These are phyloP conservation scores for Penicillium herquei DNA, from an alignment of 495 filamentous ascomycete species.

Conservation along the genomic window DNA sequence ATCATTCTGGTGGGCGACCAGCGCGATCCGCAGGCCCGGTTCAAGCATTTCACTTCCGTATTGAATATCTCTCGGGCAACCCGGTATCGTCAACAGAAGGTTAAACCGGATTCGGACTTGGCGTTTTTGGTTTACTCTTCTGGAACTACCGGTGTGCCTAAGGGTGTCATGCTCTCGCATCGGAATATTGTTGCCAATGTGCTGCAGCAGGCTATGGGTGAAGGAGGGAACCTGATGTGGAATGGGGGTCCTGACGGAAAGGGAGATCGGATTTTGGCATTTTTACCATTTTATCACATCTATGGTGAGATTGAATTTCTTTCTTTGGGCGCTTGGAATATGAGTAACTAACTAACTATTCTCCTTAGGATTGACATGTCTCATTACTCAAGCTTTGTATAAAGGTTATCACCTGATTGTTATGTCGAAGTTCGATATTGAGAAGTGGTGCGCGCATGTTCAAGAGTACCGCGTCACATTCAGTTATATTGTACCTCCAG, in stretches of 20 bases:
- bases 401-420: slow-evolving; percentile 69
- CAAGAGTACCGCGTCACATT: slow-evolving; percentile 75
- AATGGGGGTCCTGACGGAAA: slow-evolving; percentile 59
- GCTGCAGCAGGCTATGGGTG: slow-evolving; percentile 53
- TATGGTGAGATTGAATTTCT: slow-evolving; percentile 55
- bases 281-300: slow-evolving; percentile 94
- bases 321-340: slow-evolving; percentile 25
- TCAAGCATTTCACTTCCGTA: slow-evolving; percentile 78
- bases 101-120: slow-evolving; percentile 46
- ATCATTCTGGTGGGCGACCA: slow-evolving; percentile 80
- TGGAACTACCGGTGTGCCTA: slow-evolving; percentile 89
- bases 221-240: slow-evolving; percentile 58
- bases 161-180: slow-evolving; percentile 90
- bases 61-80: slow-evolving; percentile 54
- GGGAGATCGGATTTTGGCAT: slow-evolving; percentile 71
- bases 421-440: slow-evolving; percentile 82
- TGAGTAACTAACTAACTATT: slow-evolving; percentile 61
- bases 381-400: slow-evolving; percentile 63
- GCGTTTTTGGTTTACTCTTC: slow-evolving; percentile 78
- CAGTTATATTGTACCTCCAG: slow-evolving; percentile 80
- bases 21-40: slow-evolving; percentile 53
- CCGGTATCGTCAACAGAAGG: slow-evolving; percentile 46
- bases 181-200: slow-evolving; percentile 76
- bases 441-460: slow-evolving; percentile 70
- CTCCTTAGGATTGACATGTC: slow-evolving; percentile 64